Evolutionary conservation across 1,139 yeast genomes (phyloP).

Genomic region (Eremothecium gossypii): DNA sequence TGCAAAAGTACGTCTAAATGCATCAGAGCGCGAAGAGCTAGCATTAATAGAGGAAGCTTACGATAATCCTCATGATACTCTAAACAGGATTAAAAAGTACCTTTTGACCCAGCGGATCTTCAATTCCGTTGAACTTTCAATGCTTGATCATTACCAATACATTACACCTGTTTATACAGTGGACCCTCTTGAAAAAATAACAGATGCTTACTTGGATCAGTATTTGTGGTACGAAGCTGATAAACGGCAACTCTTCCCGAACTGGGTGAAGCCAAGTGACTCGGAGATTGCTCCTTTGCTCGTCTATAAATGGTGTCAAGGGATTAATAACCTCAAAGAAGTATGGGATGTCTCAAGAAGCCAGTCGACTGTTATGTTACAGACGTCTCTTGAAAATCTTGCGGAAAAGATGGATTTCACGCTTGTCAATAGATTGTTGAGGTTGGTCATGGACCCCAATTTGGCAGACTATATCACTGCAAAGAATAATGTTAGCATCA

Average conservation of each 20-base stretch:
- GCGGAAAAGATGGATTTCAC: constrained; percentile 87
- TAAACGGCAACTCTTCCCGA: constrained; percentile 78
- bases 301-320: constrained; percentile 93
- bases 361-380: constrained; percentile 75
- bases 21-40: constrained; percentile 83
- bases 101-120: constrained; percentile 84
- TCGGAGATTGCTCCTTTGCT: constrained; percentile 86
- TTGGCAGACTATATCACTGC: constrained; percentile 94
- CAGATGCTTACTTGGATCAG: constrained; percentile 94
- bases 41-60: constrained; percentile 93
- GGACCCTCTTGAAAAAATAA: constrained; percentile 89
- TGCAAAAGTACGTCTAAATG: constrained; percentile 77
- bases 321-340: constrained; percentile 67
- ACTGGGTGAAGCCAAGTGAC: constrained; percentile 94
- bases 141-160: constrained; percentile 87
- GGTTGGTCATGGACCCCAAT: constrained; percentile 79
- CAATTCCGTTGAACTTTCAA: constrained; percentile 77
- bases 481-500: constrained; percentile 70
- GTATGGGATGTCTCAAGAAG: constrained; percentile 77
- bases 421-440: constrained; percentile 65
- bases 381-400: constrained; percentile 58
- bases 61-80: constrained; percentile 91
- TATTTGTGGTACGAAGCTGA: constrained; percentile 96
- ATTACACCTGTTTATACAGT: constrained; percentile 78
- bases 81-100: constrained; percentile 74